Conservation (phyloP, 768 basidiomycete species). For the Candolleomyces efflorescens region DNA sequence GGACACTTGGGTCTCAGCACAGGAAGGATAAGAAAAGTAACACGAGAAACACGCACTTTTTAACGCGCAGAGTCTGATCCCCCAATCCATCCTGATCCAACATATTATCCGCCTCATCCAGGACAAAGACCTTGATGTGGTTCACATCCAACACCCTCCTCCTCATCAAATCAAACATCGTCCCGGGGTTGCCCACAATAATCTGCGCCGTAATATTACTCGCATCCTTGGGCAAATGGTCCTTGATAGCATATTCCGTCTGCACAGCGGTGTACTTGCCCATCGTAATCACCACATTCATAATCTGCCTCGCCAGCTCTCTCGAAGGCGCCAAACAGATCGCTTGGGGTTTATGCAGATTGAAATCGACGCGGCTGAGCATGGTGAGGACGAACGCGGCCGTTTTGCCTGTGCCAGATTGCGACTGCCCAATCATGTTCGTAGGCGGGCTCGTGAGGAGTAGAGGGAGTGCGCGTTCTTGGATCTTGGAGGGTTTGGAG, state of each 20-base stretch:
- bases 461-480: constrained; percentile 92
- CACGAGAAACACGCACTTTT: constrained; percentile 69
- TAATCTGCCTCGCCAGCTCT: constrained; percentile 96
- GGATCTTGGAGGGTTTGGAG: constrained; percentile 97
- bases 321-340: constrained; percentile 97
- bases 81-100: constrained; percentile 90
- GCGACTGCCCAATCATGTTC: constrained; percentile 99
- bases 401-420: constrained; percentile 98
- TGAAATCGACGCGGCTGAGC: constrained; percentile 90
- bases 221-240: constrained; percentile 64
- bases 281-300: constrained; percentile 91
- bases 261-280: constrained; percentile 92
- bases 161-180: constrained; percentile 83
- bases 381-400: constrained; percentile 98
- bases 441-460: constrained; percentile 90
- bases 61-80: constrained; percentile 89
- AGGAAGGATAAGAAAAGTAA: neutral
- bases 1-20: neutral
- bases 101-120: constrained; percentile 99
- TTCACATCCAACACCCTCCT: constrained; percentile 68
- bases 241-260: constrained; percentile 95
- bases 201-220: constrained; percentile 80
- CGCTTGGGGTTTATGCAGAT: constrained; percentile 84
- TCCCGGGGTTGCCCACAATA: constrained; percentile 95
- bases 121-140: constrained; percentile 85